Evolutionary conservation across 305 asterid species (phyloP), one percentile per base, ranked within the genome.

Genomic region (Nicotiana rustica): DNA sequence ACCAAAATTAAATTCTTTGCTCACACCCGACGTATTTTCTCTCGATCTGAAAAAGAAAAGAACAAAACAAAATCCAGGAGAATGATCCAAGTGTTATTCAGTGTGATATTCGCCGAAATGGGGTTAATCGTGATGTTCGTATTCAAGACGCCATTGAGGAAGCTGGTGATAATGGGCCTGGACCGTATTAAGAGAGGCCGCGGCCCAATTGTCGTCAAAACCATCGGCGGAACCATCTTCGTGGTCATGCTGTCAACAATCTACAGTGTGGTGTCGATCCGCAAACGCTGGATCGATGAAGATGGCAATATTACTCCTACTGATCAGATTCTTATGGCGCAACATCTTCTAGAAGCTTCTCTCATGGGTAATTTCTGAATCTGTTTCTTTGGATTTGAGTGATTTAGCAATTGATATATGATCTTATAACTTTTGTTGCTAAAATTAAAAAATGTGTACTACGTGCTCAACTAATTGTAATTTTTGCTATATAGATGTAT

Each of bases 141-240:
- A 57, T 96, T 96, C 94, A 94, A 91, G 83, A 94, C 99, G 3
- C 98, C 99, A 49, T 83, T 94, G 14, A 86, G 99, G 84, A 94
- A 96, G 89, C 87, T 96, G 77, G 94, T 92, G 79, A 92, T 94
- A 31, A 78, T 96, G 91, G 88, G 91, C 36, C 87, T 96, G 44
- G 98, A 94, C 88, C 92, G 95, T 78, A 87, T 87, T 84, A 96
- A 96, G 78, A 93, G 97, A 19, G 98, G 98, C 52, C 90, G 95
- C 15, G 96, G 97, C 14, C 96, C 99, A 31, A 61, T 92, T 57
- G 90, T 92, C 1, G 92, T 90, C 35, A 94, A 92, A 89, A 89
- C 98, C 57, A 89, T 93, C 7, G 78, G 90, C 15, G 95, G 80
- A 18, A 93, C 96, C 18, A 76, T 96, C 15, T 90, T 89, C 77